Evolutionary conservation across 2,329 filamentous ascomycete species (phyloP), one percentile per base, ranked within the genome.

Genomic region (Whalleya microplaca): DNA sequence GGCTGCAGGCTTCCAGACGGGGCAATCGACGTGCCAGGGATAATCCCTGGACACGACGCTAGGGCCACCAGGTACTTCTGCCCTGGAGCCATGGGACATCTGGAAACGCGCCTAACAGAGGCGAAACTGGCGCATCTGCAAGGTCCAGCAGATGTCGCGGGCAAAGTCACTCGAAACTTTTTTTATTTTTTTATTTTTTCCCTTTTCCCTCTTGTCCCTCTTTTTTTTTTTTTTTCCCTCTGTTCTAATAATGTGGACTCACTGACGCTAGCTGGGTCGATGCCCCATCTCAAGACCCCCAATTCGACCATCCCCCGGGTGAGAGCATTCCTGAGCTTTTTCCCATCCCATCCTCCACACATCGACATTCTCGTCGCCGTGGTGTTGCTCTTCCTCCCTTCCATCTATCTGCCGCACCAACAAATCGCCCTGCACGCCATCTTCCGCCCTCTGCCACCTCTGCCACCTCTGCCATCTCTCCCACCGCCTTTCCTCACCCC

Each of bases 331-430:
- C 49, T 54, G 44, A 56, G 52, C 32, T 53, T 48, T 53, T 47
- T 48, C 59, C 32, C 7, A 8, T 12, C 48, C 29, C 43, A 41
- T 55, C 49, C 42, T 48, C 49, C 42, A 53, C 37, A 37, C 23
- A 51, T 45, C 47, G 43, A 53, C 45, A 48, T 56, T 48, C 52
- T 55, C 55, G 60, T 55, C 58, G 60, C 58, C 48, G 37, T 43
- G 23, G 41, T 41, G 19, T 47, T 45, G 9, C 20, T 19, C 37
- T 41, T 49, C 32, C 37, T 19, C 19, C 40, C 47, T 29, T 21
- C 44, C 47, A 59, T 54, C 58, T 27, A 62, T 65, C 63, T 55
- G 59, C 60, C 57, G 53, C 55, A 60, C 57, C 53, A 58, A 55
- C 56, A 4, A n/a, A 56, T 59, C 55, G 37, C 44, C 50, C 54